A percentile compares a stretch with the other conserved stretches of the same genome.
phyloP scores from a whole-genome alignment of 2,329 filamentous ascomycete species.

The Raffaelea arxii region DNA sequence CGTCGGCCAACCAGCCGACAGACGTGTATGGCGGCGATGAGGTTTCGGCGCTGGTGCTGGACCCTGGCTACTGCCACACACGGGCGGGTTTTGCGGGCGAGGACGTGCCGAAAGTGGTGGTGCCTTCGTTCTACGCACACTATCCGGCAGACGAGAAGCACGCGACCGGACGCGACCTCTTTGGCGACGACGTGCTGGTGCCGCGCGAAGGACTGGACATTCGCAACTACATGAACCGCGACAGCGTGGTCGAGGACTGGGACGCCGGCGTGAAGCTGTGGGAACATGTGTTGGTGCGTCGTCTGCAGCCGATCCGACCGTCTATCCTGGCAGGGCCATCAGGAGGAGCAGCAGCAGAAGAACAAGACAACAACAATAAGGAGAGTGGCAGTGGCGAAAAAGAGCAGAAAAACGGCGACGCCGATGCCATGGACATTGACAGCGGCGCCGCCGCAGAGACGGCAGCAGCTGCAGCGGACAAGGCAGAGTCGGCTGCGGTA shows the following conservation, averaged over 20 bases:
- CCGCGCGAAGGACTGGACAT: constrained; percentile 71
- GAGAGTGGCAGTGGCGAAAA: constrained; percentile 58
- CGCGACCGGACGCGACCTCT: constrained; percentile 48
- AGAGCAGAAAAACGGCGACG: constrained; percentile 45
- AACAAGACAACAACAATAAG: constrained; percentile 49
- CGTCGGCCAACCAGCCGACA: constrained; percentile 46
- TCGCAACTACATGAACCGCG: constrained; percentile 81
- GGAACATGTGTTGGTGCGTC: constrained; percentile 85
- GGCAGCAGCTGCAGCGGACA: constrained; percentile 42
- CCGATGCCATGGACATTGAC: constrained; percentile 51
- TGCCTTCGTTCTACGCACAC: constrained; percentile 81
- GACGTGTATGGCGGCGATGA: constrained; percentile 71
- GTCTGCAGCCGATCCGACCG: constrained; percentile 63
- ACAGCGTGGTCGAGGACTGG: constrained; percentile 94
- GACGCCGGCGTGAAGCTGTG: constrained; percentile 81
- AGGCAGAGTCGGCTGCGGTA: constrained; percentile 39
- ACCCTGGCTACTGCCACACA: constrained; percentile 83
- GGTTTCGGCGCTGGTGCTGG: constrained; percentile 91
- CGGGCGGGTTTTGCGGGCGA: constrained; percentile 96
- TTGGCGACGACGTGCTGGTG: constrained; percentile 84
- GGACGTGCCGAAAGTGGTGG: constrained; percentile 88
- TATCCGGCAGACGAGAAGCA: constrained; percentile 28
- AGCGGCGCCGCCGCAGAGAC: constrained; percentile 55
- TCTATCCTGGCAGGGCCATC: neutral
- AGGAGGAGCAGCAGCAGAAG: neutral